Base-by-base conservation (phyloP, 805 yeast species). In the Saccharomycopsis fodiens region DNA sequence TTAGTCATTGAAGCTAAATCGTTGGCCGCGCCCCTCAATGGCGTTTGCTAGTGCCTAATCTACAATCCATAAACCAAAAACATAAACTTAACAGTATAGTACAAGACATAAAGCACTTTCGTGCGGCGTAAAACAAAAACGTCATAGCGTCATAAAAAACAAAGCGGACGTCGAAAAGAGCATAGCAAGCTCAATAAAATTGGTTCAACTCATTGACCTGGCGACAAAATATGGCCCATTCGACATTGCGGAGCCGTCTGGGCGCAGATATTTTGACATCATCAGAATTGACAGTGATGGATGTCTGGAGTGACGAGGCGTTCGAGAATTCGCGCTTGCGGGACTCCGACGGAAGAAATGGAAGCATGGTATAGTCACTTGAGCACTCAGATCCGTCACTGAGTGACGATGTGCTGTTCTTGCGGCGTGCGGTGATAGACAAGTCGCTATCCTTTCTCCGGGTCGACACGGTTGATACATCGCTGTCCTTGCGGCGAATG, bases 221-320 rank as follows among this genome's bases (percentile, higher is more conserved):
- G n/a, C 30, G 38, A 38, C 52, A 44, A 23, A 48, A 45, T 2
- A 30, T 27, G 4, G 20, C 32, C 52, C 52, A 48, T 25, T 45
- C 48, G 16, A 45, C 34, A 17, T 35, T 35, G 13, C 52, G 25
- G 30, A 48, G 32, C 46, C 51, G 45, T 32, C 35, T 34, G 23
- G 7, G 20, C 6, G 19, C 12, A 7, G 19, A 7, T 7, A 16
- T n/a, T 12, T 36, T n/a, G 27, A 17, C 7, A 31, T 36, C 27
- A 31, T 36, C 27, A 5, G 40, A 36, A n/a, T 36, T 19, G 37
- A 34, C 12, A 8, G 22, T 15, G 40, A 36, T 36, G 7, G 40
- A 36, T 15, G 40, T 36, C 22, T 36, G 40, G 8, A 36, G 22
- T 13, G 40, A 36, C 15, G 40, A 36, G 22, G 40, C 40, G 27